phyloP scores from a whole-genome alignment of 179 eudicot genomes.

The Vitellaria paradoxa region DNA sequence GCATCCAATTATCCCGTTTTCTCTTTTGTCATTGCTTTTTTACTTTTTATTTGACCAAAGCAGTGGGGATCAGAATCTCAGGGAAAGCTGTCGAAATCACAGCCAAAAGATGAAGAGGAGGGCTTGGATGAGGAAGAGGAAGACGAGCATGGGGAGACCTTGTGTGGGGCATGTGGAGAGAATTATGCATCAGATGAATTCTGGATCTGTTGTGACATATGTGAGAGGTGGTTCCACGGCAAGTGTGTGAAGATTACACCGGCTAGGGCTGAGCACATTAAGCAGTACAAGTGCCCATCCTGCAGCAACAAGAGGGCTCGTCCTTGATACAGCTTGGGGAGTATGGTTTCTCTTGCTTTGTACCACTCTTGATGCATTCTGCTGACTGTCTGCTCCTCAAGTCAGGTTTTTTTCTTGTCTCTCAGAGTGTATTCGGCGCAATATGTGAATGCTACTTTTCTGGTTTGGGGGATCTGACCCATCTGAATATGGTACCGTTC shows the following conservation, averaged over 20 bases:
- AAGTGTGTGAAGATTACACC: conserved; percentile 80
- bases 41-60: not conserved
- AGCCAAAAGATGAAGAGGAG: conserved; percentile 30
- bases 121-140: conserved; percentile 46
- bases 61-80: conserved; percentile 22
- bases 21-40: not conserved
- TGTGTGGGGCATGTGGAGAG: conserved; percentile 72
- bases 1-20: not conserved
- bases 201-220: conserved; percentile 73
- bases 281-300: conserved; percentile 76
- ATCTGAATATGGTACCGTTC: not conserved
- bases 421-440: conserved; percentile 4
- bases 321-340: conserved; percentile 25
- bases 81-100: conserved; percentile 24
- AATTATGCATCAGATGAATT: conserved; percentile 62
- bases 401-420: not conserved
- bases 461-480: conserved; percentile 1
- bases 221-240: conserved; percentile 76
- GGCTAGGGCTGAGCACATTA: conserved; percentile 70
- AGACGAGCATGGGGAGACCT: conserved; percentile 54
- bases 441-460: not conserved
- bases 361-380: too few relatives aligned
- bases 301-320: conserved; percentile 76
- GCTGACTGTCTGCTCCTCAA: not conserved
- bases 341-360: not conserved